Evolutionary conservation across 163 green algal species (phyloP), one percentile per base, ranked within the genome.

Genomic region (Chlorella variabilis): DNA sequence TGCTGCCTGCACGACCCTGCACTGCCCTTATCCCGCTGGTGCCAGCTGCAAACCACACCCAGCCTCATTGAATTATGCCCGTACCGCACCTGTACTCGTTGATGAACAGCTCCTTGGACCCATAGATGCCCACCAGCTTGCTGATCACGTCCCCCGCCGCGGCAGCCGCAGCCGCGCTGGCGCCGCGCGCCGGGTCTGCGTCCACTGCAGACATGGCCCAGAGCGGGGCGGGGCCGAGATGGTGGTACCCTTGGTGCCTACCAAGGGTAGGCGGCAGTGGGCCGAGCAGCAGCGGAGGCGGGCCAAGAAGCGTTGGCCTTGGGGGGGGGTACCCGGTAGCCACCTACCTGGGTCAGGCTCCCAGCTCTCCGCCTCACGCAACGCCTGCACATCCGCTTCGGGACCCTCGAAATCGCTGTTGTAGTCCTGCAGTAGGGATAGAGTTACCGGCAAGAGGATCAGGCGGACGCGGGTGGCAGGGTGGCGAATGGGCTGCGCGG

Each of bases 101-200:
- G 34, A 98, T 90, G 71, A 99, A 97, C 15, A 96, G 81, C 77
- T 98, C 94, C 61, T 95, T 94, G 66, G 61, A 87, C 49, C 96
- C 95, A 69, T 96, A 98, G 70, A 99, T 96, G 74, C 85, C 90
- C 9, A 98, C 91, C 39, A 99, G 89, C 87, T 92, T 88, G 39
- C 73, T 84, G 31, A 97, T 91, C 36, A 95, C 88, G 83, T 97
- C 89, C 15, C 58, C 33, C 41, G 61, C 59, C 67, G 36, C 66
- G n/a, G 23, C 54, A 63, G 9, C 41, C 31, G 38, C 56, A 23
- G 70, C 75, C 31, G 31, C 66, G 39, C 62, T 21, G 58, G 34
- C 27, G 59, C 80, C 39, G 20, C 51, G 77, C 8, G 20, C 20
- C 1, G 56, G 77, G 66, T 83, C 87, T 3, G 83, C 81, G 21